A percentile compares a stretch with the other conserved stretches of the same genome.
These are phyloP conservation scores for Halophytophthora polymorphica DNA, from an alignment of 352 stramenopile species.

Conservation along the genomic window DNA sequence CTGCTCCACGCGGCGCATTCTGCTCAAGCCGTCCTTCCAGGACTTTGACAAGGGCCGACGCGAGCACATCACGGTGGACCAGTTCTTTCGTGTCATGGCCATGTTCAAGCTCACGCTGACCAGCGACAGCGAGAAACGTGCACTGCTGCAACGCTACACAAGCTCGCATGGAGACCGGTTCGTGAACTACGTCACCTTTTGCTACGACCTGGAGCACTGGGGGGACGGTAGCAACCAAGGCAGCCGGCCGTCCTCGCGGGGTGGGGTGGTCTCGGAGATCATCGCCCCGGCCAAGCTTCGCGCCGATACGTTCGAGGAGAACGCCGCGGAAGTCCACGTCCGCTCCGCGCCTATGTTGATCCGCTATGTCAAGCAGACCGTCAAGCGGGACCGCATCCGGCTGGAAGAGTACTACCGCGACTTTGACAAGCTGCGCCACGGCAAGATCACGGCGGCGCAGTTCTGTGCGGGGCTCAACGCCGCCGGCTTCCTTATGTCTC, in stretches of 20 bases:
- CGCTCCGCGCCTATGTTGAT: conserved; percentile 69
- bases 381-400: conserved; percentile 79
- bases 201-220: conserved; percentile 71
- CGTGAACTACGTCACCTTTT: conserved; percentile 86
- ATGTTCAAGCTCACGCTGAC: conserved; percentile 71
- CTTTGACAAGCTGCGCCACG: conserved; percentile 79
- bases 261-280: conserved; percentile 55
- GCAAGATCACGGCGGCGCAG: conserved; percentile 67
- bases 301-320: conserved; percentile 34
- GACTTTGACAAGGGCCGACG: conserved; percentile 76
- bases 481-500: conserved; percentile 49
- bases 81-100: conserved; percentile 79
- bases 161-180: conserved; percentile 73
- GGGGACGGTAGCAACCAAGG: conserved; percentile 27
- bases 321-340: conserved; percentile 21
- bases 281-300: conserved; percentile 48
- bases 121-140: conserved; percentile 41
- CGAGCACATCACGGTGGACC: conserved; percentile 77
- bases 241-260: conserved; percentile 38
- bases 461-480: conserved; percentile 62
- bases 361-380: conserved; percentile 74
- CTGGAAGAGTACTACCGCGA: conserved; percentile 84
- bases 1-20: conserved; percentile 54
- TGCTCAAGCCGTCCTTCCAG: conserved; percentile 80
- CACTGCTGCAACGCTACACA: conserved; percentile 67